These are phyloP conservation scores for Durio zibethinus DNA, from an alignment of 345 rosid genomes.

Conservation along the genomic window DNA sequence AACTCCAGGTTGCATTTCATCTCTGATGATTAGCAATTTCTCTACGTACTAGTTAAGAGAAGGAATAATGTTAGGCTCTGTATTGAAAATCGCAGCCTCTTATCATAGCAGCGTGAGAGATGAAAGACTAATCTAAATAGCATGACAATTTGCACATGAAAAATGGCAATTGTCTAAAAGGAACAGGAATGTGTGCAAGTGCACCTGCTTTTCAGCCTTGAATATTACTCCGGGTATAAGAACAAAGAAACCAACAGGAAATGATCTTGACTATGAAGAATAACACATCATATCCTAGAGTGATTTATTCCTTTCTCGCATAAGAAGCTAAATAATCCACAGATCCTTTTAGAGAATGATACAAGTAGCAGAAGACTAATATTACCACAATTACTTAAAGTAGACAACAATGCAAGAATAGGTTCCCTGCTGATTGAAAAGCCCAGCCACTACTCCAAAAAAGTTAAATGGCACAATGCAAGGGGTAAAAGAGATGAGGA, in stretches of 20 bases:
- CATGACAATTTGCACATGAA: background rate
- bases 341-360: background rate
- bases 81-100: background rate
- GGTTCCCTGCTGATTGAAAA: background rate
- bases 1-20: constrained; percentile 26
- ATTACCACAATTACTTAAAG: background rate
- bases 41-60: constrained; percentile 57
- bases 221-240: background rate
- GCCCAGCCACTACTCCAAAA: background rate
- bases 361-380: background rate
- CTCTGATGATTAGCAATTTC: constrained; percentile 50
- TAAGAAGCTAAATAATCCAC: constrained; percentile 9
- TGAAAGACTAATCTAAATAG: constrained; percentile 2
- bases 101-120: background rate
- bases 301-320: background rate
- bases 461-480: background rate
- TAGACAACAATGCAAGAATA: background rate
- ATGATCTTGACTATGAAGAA: background rate
- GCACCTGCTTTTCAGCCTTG: background rate
- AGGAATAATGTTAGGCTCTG: constrained; percentile 15
- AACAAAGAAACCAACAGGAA: background rate
- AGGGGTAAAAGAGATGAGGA: background rate
- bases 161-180: background rate
- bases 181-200: background rate
- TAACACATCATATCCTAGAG: constrained; percentile 2